Evolutionary conservation across 2,329 filamentous ascomycete genomes (phyloP), one percentile per base, ranked within the genome.

Genomic region (Chrysosporium keratinophilum): DNA sequence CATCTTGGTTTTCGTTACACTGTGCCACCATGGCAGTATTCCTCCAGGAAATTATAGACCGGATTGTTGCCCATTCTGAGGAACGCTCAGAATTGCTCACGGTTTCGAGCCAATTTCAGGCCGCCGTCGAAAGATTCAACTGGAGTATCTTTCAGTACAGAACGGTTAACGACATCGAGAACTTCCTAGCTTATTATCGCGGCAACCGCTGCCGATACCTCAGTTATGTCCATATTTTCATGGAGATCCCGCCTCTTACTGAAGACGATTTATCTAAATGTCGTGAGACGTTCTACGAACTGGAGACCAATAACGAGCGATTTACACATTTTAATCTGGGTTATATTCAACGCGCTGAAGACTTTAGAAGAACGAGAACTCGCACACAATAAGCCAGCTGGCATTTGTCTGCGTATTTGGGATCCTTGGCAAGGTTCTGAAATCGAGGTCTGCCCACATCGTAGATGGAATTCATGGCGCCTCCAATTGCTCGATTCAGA

Each of bases 381-480:
- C 39, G n/a, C 39, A 9, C n/a, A 15, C 3, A 15, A 41, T 15
- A 15, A 19, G 14, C 11, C 39, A 19, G 15, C 39, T 15, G 39
- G 39, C 10, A 41, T 41, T 15, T 15, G 39, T 19, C 19, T 41
- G 39, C 19, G 6, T 2, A 41, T 41, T 19, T 15, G 19, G 14
- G 15, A 41, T 41, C 39, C 39, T 3, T 11, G 11, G 35, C 53
- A 55, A 23, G 5, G n/a, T 20, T 11, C 43, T 3, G 20, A 35
- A 11, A 10, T 50, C 4, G 6, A 20, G n/a, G 9, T n/a, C n/a
- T 54, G 52, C 37, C 6, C 49, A n/a, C 45, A 54, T 31, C 52
- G 52, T 14, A 43, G 15, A 50, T 54, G 41, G 14, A 44, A 41
- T 44, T 15, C 19, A 33, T 55, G 53, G 53, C 46, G 46, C 31